Base-by-base conservation (phyloP, 768 basidiomycete genomes). In the Naganishia randhawae region DNA sequence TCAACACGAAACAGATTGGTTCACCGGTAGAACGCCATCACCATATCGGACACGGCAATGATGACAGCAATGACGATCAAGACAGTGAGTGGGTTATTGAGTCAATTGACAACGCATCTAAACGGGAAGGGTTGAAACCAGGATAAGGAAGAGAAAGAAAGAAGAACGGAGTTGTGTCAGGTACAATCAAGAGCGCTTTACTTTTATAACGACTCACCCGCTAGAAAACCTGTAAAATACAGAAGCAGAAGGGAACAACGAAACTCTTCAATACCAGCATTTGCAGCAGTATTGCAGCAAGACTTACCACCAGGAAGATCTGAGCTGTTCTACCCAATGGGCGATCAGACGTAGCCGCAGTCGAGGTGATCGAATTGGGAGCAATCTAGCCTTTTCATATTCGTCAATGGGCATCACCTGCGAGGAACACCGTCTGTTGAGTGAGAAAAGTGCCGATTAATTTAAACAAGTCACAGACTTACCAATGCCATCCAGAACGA, bases 321-420 rank as follows among this genome's bases (percentile, higher is more conserved):
- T 57, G 5, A 90, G 80, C 75, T 86, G 85, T 81, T 96, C 92
- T 74, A 97, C 94, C 95, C 95, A 98, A 74, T 92, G 89, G 31
- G 90, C 90, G 67, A 96, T 88, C 73, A 98, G 83, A 66, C 89
- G 83, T 64, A 98, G 81, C 35, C 95, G 84, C 70, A 96, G 82
- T 31, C 89, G 84, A 0, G 90, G 84, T 63, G 86, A 89, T 68
- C 87, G 85, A 62, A 94, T 87, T 0, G 91, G 78, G 7, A 80
- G 83, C 10, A 98, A 84, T 73, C 92, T 89, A 14, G 91, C 84
- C 78, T 93, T 91, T 81, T 92, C 89, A 73, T 87, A 84, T 67
- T 95, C 90, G 77, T 95, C 91, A 75, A 97, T 91, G 39, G 93
- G 90, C 55, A 97, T 86, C 41, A 95, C 57, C 57, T 61, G 19